A percentile compares a stretch with the other conserved stretches of the same genome.
Evolutionary conservation across 768 basidiomycete species (phyloP).

Genomic region (Leucocoprinus leucothites): DNA sequence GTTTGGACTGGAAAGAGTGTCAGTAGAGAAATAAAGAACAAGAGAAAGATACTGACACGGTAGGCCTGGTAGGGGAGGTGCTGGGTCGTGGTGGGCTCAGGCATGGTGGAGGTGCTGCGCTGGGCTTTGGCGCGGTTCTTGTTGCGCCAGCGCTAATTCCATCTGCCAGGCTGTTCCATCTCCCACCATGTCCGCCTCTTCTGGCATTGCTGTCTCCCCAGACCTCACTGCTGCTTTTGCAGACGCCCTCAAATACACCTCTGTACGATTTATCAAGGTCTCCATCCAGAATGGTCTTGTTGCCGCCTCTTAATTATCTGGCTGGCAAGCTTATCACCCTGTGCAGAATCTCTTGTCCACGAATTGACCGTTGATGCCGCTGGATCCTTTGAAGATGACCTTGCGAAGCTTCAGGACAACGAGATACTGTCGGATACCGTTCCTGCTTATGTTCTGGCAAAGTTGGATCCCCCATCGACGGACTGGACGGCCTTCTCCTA

Average conservation of each 20-base stretch:
- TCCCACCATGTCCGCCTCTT: conserved; percentile 64
- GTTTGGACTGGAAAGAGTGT: conserved; percentile 36
- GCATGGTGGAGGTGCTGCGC: conserved; percentile 21
- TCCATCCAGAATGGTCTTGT: conserved; percentile 68
- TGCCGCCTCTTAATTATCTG: conserved; percentile 12
- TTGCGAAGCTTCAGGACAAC: conserved; percentile 48
- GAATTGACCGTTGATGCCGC: conserved; percentile 46
- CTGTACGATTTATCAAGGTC: conserved; percentile 73
- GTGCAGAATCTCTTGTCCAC: conserved; percentile 65
- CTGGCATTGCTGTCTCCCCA: conserved; percentile 64
- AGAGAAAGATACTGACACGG: conserved; percentile 32
- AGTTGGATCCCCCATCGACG: conserved; percentile 52
- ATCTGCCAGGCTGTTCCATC: conserved; percentile 14
- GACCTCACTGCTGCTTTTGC: conserved; percentile 59
- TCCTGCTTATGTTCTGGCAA: conserved; percentile 77
- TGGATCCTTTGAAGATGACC: conserved; percentile 60
- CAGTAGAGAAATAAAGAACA: conserved; percentile 10
- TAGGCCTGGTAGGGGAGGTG: conserved; percentile 50
- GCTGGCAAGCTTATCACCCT: conserved; percentile 18
- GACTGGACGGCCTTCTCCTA: conserved; percentile 79
- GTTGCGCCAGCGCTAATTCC: no score
- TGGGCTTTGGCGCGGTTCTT: neutral
- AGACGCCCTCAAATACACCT: conserved; percentile 46
- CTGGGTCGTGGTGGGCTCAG: conserved; percentile 24
- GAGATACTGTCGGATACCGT: conserved; percentile 51